Evolutionary conservation across 371 early-diverging fungal genomes (phyloP), one percentile per base, ranked within the genome.

Genomic region (Syncephalastrum monosporum): DNA sequence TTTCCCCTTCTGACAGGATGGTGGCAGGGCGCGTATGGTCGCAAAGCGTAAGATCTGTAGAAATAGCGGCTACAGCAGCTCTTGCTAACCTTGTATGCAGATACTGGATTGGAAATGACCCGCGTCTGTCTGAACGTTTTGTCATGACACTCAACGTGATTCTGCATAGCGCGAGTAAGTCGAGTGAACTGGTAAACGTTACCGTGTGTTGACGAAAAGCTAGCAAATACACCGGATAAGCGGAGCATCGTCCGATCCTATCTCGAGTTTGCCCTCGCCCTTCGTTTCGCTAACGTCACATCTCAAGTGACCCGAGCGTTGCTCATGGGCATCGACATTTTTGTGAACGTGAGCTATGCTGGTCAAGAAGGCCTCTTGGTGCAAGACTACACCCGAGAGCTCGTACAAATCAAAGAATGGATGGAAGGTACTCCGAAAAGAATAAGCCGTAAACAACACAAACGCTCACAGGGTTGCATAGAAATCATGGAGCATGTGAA

Each of bases 11-110:
- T 79, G 0, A 69, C 70, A 14, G 80, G 80, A 1, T 79, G 77
- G 77, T 79, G 80, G 80, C 77, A 76, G 58, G 76, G 75, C 3
- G 59, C 71, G 1, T 68, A 72, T 55, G 68, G 65, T 1, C 64
- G 64, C 14, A 53, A 62, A 47, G 68, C 61, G 76, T 75, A 69
- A 65, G 56, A 19, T 38, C 2, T 50, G 14, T 12, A 16, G 27
- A 16, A n/a, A 19, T 1, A 17, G 1, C 47, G 27, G 17, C 42
- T 3, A 7, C 19, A 23, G 14, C 25, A 10, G 8, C n/a, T 2
- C 17, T 46, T 38, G 15, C 43, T 46, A 50, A 60, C 47, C 21
- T 17, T 47, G n/a, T 58, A 27, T 29, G 24, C 59, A 71, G 70
- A 41, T 57, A 53, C 42, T 74, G 73, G 78, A 60, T 78, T 33